Percentiles rank a stretch among this genome's conserved stretches.
Conservation (phyloP, 371 early-diverging fungal species). For the Apophysomyces trapeziformis region DNA sequence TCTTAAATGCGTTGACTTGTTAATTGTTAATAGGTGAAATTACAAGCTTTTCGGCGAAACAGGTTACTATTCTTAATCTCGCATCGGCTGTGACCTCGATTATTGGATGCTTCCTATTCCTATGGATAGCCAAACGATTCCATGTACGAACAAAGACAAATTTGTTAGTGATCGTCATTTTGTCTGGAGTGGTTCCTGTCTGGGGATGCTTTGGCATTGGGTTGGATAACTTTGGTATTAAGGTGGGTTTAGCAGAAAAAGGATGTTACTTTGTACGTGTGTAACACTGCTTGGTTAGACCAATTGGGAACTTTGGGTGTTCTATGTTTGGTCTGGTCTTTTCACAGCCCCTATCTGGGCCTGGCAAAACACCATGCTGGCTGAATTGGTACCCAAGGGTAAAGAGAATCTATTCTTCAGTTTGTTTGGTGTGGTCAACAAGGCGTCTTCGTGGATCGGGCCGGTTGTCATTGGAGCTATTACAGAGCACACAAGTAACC, state of each 20-base stretch:
- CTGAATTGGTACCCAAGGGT: slow-evolving; percentile 60
- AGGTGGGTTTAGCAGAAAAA: slow-evolving; percentile 12
- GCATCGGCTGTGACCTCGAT: slow-evolving; percentile 51
- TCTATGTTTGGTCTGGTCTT: slow-evolving; percentile 57
- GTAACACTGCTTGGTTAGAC: slow-evolving; percentile 26
- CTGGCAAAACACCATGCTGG: slow-evolving; percentile 61
- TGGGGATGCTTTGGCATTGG: slow-evolving; percentile 58
- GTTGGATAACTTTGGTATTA: slow-evolving; percentile 44
- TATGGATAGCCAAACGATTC: slow-evolving; percentile 41
- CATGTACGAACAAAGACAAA: slow-evolving; percentile 48
- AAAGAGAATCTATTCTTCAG: slow-evolving; percentile 67
- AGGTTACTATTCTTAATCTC: slow-evolving; percentile 45
- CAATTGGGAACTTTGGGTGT: slow-evolving; percentile 59
- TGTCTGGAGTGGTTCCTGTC: slow-evolving; percentile 40
- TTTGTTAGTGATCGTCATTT: slow-evolving; percentile 35
- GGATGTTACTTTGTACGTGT: slow-evolving; percentile 20
- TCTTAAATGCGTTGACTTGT: too few species aligned
- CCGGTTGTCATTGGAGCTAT: slow-evolving; percentile 65
- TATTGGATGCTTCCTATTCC: slow-evolving; percentile 50
- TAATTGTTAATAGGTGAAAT: slow-evolving; percentile 24
- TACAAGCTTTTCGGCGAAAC: slow-evolving; percentile 40
- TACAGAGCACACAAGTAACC: slow-evolving; percentile 50
- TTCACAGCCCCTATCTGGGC: slow-evolving; percentile 65
- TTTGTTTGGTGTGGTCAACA: slow-evolving; percentile 64
- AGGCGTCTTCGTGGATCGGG: slow-evolving; percentile 66